Conservation (phyloP, 345 rosid genomes). For the Rhodamnia rubescens region DNA sequence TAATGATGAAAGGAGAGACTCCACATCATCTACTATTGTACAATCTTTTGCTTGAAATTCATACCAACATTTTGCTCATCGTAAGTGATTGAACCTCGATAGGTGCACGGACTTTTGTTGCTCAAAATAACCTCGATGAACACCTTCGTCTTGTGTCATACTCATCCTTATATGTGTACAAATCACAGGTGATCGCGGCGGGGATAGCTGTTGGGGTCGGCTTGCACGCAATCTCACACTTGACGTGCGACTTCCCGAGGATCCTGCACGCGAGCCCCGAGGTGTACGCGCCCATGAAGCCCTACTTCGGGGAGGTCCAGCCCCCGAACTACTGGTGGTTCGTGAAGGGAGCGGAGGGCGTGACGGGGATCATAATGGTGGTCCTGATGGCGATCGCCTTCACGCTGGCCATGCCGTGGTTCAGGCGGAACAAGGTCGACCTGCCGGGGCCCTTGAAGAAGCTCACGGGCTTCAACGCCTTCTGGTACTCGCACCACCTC, state of each 20-base stretch:
- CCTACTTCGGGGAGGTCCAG: constrained; percentile 47
- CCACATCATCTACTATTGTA: neutral
- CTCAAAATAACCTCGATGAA: neutral
- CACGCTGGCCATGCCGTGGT: constrained; percentile 84
- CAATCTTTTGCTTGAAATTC: neutral
- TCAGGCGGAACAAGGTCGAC: constrained; percentile 65
- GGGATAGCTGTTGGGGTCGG: constrained; percentile 54
- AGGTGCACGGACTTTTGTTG: neutral
- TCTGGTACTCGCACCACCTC: constrained; percentile 86
- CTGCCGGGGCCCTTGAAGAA: constrained; percentile 55
- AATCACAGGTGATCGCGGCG: constrained; percentile 33
- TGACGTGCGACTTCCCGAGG: constrained; percentile 77
- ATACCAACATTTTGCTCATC: neutral
- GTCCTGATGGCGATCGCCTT: constrained; percentile 73
- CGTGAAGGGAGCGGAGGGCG: constrained; percentile 66
- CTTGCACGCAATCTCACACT: constrained; percentile 59
- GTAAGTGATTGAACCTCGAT: neutral
- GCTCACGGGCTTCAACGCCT: constrained; percentile 84
- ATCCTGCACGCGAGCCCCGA: constrained; percentile 48
- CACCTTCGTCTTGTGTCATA: neutral
- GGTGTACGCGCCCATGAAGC: constrained; percentile 41
- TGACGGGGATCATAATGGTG: constrained; percentile 68
- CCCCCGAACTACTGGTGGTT: constrained; percentile 71
- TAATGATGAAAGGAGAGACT: neutral
- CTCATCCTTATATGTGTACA: neutral